These are phyloP conservation scores for Physaria fendleri DNA, from an alignment of 345 rosid species.

Conservation along the genomic window DNA sequence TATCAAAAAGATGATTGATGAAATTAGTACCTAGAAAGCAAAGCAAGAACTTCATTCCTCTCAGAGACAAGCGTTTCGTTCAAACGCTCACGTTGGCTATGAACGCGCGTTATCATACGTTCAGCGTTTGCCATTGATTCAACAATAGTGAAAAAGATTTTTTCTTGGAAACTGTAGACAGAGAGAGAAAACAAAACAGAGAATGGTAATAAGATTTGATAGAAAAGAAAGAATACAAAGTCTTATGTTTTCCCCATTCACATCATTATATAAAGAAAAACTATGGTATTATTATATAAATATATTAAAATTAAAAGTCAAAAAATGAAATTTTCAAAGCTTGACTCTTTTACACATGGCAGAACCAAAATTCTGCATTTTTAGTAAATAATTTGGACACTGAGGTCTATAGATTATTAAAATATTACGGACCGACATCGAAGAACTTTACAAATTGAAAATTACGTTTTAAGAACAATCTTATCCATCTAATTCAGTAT, in stretches of 20 bases:
- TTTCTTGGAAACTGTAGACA: constrained; percentile 19
- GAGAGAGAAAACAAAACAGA: not conserved
- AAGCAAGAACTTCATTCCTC: constrained; percentile 65
- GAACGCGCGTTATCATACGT: constrained; percentile 52
- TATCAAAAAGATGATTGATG: not conserved
- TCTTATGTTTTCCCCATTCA: constrained; percentile 12
- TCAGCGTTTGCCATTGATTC: constrained; percentile 48
- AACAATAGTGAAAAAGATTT: not conserved
- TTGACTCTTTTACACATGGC: not conserved
- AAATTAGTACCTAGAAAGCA: constrained; percentile 64
- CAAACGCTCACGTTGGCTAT: constrained; percentile 75
- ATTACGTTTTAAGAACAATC: not conserved
- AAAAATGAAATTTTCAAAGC: not conserved
- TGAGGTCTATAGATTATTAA: not conserved
- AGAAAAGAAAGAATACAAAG: not conserved
- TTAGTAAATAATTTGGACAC: not conserved
- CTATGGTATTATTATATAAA: not conserved
- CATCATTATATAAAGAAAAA: constrained; percentile 7
- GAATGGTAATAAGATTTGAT: not conserved
- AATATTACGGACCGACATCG: not conserved
- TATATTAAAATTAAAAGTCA: constrained; percentile 11
- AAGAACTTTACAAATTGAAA: constrained; percentile 11
- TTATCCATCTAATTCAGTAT: constrained; percentile 21
- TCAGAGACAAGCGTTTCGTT: constrained; percentile 57
- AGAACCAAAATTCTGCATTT: not conserved